These are phyloP conservation scores for Leccinum variicolor DNA, from an alignment of 768 basidiomycete genomes.

Conservation along the genomic window DNA sequence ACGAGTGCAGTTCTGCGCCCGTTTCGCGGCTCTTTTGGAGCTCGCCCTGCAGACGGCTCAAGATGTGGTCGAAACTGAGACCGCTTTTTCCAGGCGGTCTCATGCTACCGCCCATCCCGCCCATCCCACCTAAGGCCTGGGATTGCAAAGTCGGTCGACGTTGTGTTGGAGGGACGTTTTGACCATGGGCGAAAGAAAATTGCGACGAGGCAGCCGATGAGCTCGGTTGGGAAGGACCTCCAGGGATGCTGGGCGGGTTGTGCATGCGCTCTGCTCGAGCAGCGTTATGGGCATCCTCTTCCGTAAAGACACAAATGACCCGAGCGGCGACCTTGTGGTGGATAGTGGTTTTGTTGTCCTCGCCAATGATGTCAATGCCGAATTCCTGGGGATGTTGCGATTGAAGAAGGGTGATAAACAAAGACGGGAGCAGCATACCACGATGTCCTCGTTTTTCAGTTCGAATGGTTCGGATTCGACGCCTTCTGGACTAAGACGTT, in stretches of 20 bases:
- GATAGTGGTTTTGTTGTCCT: slow-evolving; percentile 96
- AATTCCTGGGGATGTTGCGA: slow-evolving; percentile 66
- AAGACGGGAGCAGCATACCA: slow-evolving; percentile 54
- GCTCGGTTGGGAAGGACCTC: slow-evolving; percentile 36
- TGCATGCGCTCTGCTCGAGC: slow-evolving; percentile 69
- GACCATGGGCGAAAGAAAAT: slow-evolving; percentile 42
- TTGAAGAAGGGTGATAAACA: slow-evolving; percentile 5
- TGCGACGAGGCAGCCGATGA: slow-evolving; percentile 23
- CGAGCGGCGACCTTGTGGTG: slow-evolving; percentile 99
- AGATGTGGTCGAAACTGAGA: slow-evolving; percentile 87
- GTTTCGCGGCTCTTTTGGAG: slow-evolving; percentile 96
- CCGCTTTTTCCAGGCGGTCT: slow-evolving; percentile 79
- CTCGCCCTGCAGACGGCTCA: slow-evolving; percentile 85
- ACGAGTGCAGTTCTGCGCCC: slow-evolving; percentile 74
- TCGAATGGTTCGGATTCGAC: slow-evolving; percentile 91
- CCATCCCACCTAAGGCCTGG: slow-evolving; percentile 66
- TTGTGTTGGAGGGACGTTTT: slow-evolving; percentile 37
- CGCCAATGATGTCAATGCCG: slow-evolving; percentile 97
- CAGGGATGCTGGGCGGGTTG: slow-evolving; percentile 30
- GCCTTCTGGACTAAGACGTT: slow-evolving; percentile 85
- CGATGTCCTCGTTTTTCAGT: slow-evolving; percentile 92
- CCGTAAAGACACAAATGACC: slow-evolving; percentile 82
- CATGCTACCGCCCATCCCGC: slow-evolving; percentile 71
- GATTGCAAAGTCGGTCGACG: slow-evolving; percentile 57
- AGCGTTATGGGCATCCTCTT: slow-evolving; percentile 79